Evolutionary conservation across 176 grass and related monocot species (phyloP).

Genomic region (Oropetium thomaeum): DNA sequence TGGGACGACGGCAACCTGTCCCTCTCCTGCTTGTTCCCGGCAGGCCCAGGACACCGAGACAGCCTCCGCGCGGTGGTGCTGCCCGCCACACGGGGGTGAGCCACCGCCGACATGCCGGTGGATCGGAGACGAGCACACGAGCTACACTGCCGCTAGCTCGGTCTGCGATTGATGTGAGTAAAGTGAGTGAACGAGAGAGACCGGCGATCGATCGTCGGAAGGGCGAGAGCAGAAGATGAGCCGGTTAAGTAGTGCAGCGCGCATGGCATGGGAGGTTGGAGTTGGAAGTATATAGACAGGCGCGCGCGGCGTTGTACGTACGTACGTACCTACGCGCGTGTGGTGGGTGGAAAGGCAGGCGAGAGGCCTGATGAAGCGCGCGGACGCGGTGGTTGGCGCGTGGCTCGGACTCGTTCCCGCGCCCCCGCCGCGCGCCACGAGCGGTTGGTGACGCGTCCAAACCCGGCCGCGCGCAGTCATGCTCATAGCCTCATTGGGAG

Average conservation of each 20-base stretch:
- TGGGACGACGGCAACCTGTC: neutral
- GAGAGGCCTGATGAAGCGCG: too few relatives aligned
- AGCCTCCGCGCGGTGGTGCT: too few relatives aligned
- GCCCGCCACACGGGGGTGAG: neutral
- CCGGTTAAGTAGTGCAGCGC: neutral
- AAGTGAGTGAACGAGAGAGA: conserved; percentile 6
- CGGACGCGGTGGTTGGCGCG: neutral
- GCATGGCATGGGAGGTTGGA: too few relatives aligned
- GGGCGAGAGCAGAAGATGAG: neutral
- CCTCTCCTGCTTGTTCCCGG: neutral
- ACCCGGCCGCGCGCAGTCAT: too few relatives aligned
- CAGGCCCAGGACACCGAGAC: conserved; percentile 19
- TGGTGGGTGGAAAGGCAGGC: conserved; percentile 14
- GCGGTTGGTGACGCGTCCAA: conserved; percentile 17
- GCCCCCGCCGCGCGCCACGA: neutral
- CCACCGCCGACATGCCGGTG: conserved; percentile 30
- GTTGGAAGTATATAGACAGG: neutral
- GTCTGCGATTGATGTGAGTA: neutral
- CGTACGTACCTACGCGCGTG: neutral
- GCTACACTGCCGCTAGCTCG: neutral
- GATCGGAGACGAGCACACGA: neutral
- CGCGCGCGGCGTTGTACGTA: neutral
- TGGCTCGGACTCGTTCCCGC: neutral
- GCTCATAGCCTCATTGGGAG: too few relatives aligned
- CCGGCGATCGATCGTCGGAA: neutral